Conservation (phyloP, 352 stramenopile genomes). For the Pythium utonaiense region DNA sequence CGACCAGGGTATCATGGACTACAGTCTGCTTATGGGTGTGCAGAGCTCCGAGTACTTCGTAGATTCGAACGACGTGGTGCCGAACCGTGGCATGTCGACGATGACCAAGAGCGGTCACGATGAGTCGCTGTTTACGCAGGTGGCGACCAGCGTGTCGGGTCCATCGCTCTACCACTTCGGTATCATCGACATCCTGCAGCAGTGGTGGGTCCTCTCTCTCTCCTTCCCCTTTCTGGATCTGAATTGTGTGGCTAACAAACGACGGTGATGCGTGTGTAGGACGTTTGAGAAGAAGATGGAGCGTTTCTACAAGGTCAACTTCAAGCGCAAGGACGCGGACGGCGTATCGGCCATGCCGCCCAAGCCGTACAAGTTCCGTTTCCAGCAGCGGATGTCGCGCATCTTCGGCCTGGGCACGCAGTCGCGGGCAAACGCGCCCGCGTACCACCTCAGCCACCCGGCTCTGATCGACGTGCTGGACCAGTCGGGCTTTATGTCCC, state of each 20-base stretch:
- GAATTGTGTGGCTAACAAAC: constrained; percentile 7
- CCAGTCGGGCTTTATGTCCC: constrained; percentile 64
- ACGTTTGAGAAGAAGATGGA: constrained; percentile 90
- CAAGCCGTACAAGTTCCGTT: constrained; percentile 90
- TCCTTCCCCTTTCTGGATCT: too few species aligned
- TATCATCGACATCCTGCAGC: constrained; percentile 91
- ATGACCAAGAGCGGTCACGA: constrained; percentile 35
- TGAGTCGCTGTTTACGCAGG: constrained; percentile 75
- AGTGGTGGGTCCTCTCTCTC: constrained; percentile 57
- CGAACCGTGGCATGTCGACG: constrained; percentile 20
- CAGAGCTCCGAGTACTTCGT: constrained; percentile 89
- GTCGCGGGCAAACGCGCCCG: constrained; percentile 54
- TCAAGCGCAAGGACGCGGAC: constrained; percentile 86
- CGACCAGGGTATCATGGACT: constrained; percentile 91
- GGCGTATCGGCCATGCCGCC: constrained; percentile 85
- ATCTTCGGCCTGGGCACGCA: constrained; percentile 80
- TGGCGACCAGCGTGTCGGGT: constrained; percentile 80
- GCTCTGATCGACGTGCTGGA: constrained; percentile 80
- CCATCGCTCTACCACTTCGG: constrained; percentile 89
- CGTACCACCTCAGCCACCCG: constrained; percentile 72
- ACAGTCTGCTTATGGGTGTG: constrained; percentile 89
- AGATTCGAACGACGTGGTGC: constrained; percentile 66
- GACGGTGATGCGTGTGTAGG: too few species aligned
- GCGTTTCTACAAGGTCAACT: constrained; percentile 86
- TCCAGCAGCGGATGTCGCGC: constrained; percentile 89